These are phyloP conservation scores for Trichoderma harzianum DNA, from an alignment of 2,329 filamentous ascomycete species.

Conservation along the genomic window DNA sequence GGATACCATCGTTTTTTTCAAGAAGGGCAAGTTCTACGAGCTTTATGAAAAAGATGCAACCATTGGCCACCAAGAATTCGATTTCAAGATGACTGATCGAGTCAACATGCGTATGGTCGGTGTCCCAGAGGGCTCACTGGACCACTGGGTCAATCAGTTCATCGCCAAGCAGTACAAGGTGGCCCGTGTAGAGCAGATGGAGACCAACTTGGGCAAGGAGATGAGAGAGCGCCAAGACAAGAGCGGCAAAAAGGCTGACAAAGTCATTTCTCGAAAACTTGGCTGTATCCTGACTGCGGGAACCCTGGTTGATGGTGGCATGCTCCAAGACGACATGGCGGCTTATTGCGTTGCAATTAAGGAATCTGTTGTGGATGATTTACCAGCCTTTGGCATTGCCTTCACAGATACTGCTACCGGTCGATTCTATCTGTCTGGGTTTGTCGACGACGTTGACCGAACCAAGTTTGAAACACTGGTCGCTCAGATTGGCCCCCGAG, in stretches of 20 bases:
- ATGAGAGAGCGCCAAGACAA: slow-evolving; percentile 87
- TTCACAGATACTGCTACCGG: slow-evolving; percentile 96
- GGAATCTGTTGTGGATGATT: slow-evolving; percentile 67
- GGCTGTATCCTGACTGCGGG: slow-evolving; percentile 88
- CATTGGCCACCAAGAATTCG: slow-evolving; percentile 92
- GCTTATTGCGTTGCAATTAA: slow-evolving; percentile 97
- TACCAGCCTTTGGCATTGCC: slow-evolving; percentile 83
- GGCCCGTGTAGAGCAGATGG: slow-evolving; percentile 92
- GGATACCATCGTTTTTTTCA: slow-evolving; percentile 98
- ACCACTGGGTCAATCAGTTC: slow-evolving; percentile 97
- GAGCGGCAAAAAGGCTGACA: slow-evolving; percentile 72
- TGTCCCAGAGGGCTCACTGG: slow-evolving; percentile 91
- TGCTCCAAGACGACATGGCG: slow-evolving; percentile 97
- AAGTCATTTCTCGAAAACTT: slow-evolving; percentile 88
- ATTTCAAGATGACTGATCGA: slow-evolving; percentile 93
- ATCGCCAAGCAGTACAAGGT: slow-evolving; percentile 98
- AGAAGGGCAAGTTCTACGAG: slow-evolving; percentile 99
- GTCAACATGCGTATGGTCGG: slow-evolving; percentile 99
- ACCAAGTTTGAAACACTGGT: slow-evolving; percentile 98
- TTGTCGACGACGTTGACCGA: slow-evolving; percentile 85
- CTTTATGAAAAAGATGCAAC: slow-evolving; percentile 97
- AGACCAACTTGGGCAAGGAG: slow-evolving; percentile 92
- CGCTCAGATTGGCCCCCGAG: slow-evolving; percentile 84
- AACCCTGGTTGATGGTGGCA: slow-evolving; percentile 89
- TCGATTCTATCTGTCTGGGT: slow-evolving; percentile 90